Conservation (phyloP, 257 asterid genomes). For the Solanum etuberosum region DNA sequence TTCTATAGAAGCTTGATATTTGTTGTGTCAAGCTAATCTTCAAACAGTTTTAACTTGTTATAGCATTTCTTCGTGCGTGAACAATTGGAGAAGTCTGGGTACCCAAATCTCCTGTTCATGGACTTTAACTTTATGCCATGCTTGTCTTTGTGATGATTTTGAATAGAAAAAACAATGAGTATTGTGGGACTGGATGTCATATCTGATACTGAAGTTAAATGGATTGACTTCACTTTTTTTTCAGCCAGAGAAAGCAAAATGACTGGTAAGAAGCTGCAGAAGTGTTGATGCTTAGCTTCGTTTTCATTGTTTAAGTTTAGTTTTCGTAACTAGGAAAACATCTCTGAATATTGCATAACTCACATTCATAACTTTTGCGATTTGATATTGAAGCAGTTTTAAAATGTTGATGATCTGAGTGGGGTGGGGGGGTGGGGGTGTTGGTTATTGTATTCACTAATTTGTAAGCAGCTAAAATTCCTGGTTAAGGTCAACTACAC, state of each 20-base stretch:
- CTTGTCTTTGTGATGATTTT: not conserved
- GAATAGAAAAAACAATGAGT: not conserved
- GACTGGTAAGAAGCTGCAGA: not conserved
- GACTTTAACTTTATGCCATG: not conserved
- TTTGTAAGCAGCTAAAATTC: not conserved
- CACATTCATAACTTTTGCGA: not conserved
- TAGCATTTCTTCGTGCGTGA: not conserved
- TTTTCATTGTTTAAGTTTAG: not conserved
- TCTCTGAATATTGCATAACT: not conserved
- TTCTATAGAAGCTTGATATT: not conserved
- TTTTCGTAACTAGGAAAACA: not conserved
- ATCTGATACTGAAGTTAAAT: not conserved
- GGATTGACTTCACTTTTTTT: not conserved
- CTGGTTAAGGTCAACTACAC: not conserved
- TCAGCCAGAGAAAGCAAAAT: not conserved
- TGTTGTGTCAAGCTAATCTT: not conserved
- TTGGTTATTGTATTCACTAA: not conserved
- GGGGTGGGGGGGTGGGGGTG: not conserved
- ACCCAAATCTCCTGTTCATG: not conserved
- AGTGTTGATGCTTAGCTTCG: not conserved
- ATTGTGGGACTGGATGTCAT: not conserved
- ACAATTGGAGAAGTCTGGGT: not conserved
- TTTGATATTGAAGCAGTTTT: not conserved
- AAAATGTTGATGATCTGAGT: not conserved
- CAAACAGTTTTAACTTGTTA: not conserved